Conservation (phyloP, 202 grass and related monocot species). For the Sporobolus alterniflorus region DNA sequence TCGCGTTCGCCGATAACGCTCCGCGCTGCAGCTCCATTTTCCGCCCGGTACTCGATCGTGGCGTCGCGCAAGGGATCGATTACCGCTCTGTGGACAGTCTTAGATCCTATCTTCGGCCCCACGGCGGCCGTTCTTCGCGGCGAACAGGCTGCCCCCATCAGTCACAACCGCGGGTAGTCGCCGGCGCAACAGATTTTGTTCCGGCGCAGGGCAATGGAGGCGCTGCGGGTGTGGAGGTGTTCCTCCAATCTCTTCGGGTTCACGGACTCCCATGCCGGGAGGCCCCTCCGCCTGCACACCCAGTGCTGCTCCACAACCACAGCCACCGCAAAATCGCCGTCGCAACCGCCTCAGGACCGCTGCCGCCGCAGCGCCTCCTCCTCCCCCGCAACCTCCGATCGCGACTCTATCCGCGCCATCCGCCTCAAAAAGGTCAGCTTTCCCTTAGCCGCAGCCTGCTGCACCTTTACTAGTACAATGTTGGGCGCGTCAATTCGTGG, state of each 20-base stretch:
- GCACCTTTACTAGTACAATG: neutral
- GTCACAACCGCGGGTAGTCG: neutral
- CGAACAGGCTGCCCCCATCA: neutral
- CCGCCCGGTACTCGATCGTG: too few relatives aligned
- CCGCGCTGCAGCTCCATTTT: too few relatives aligned
- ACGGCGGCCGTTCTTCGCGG: neutral
- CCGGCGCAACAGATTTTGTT: constrained; percentile 2
- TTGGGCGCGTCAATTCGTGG: neutral
- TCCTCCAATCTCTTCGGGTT: constrained; percentile 73
- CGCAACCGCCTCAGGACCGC: constrained; percentile 47
- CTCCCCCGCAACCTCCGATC: constrained; percentile 80
- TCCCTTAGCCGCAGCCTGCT: neutral
- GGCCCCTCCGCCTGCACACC: constrained; percentile 42
- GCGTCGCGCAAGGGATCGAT: too few relatives aligned
- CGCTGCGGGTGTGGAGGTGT: constrained; percentile 73
- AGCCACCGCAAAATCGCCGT: constrained; percentile 39
- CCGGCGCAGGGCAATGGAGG: constrained; percentile 49
- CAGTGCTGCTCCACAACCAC: constrained; percentile 66
- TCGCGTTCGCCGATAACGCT: too few relatives aligned
- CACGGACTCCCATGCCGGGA: constrained; percentile 39
- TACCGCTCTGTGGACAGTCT: too few relatives aligned
- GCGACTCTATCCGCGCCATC: constrained; percentile 92
- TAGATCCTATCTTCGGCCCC: neutral
- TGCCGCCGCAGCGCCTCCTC: constrained; percentile 59
- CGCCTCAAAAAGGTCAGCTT: constrained; percentile 79